Conservation (phyloP, 257 asterid genomes). For the Pogostemon cablin region DNA sequence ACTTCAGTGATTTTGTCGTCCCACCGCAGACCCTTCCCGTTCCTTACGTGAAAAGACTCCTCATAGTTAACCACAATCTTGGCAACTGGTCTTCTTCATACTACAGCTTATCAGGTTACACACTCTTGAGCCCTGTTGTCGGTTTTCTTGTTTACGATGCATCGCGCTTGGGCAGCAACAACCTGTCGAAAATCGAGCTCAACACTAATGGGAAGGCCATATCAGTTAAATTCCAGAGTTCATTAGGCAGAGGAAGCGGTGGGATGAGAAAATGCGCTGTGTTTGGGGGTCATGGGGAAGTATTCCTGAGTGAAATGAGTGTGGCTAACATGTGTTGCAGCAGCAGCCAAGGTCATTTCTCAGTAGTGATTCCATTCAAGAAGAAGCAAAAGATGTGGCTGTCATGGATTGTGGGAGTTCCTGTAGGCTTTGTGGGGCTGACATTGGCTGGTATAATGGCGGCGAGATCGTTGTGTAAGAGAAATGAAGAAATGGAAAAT, state of each 20-base stretch:
- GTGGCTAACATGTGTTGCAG: conserved; percentile 47
- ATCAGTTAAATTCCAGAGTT: conserved; percentile 42
- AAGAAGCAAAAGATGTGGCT: conserved; percentile 34
- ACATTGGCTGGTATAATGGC: conserved; percentile 42
- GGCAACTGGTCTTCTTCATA: conserved; percentile 69
- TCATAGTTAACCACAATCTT: conserved; percentile 68
- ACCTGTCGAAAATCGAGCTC: conserved; percentile 50
- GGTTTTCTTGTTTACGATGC: conserved; percentile 73
- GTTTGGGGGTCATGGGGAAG: conserved; percentile 49
- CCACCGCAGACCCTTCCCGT: conserved; percentile 65
- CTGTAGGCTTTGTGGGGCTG: conserved; percentile 52
- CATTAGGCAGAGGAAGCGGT: conserved; percentile 3
- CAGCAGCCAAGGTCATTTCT: conserved; percentile 64
- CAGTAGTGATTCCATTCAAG: conserved; percentile 42
- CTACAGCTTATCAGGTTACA: conserved; percentile 65
- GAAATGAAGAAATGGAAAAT: conserved; percentile 49
- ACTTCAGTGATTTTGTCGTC: conserved; percentile 57
- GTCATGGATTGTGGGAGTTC: conserved; percentile 52
- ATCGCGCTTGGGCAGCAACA: conserved; percentile 33
- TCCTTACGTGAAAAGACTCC: conserved; percentile 64
- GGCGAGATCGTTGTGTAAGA: conserved; percentile 44
- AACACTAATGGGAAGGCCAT: conserved; percentile 59
- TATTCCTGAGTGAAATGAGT: conserved; percentile 44
- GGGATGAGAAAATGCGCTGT: conserved; percentile 53
- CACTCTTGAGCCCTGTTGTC: conserved; percentile 54